Conservation (phyloP, 768 basidiomycete species). For the Kwoniella pini region DNA sequence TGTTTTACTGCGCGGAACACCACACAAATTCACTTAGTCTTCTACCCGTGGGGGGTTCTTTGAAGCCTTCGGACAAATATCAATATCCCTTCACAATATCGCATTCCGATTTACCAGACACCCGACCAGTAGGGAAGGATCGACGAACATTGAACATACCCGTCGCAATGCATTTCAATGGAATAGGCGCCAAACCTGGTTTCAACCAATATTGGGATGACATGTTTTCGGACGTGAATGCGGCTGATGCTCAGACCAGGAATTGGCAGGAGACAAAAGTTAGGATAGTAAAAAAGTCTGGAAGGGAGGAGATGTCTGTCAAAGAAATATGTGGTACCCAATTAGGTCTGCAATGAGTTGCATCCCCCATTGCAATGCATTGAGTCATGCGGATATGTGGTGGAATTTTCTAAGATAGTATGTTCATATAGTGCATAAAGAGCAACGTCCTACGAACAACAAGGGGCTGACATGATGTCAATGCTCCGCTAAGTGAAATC, state of each 20-base stretch:
- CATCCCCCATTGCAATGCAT: too few species aligned
- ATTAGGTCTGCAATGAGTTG: background rate
- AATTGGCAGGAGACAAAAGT: background rate
- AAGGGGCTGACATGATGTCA: too few species aligned
- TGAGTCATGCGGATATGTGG: too few species aligned
- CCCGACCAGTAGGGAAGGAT: background rate
- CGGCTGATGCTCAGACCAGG: background rate
- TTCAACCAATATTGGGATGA: background rate
- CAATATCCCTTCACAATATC: conserved; percentile 1
- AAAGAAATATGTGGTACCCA: background rate
- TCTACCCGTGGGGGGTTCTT: background rate
- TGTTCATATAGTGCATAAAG: too few species aligned
- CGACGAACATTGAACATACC: background rate
- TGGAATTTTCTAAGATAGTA: too few species aligned
- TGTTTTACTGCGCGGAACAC: conserved; percentile 1
- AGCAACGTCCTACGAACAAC: too few species aligned
- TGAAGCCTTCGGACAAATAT: background rate
- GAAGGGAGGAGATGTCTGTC: background rate
- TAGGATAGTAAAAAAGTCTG: background rate
- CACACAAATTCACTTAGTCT: background rate
- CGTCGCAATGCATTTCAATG: conserved; percentile 1
- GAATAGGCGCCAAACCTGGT: background rate
- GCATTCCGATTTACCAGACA: background rate
- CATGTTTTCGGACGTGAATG: background rate
- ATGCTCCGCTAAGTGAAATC: too few species aligned